These are phyloP conservation scores for Puccinellia tenuiflora DNA, from an alignment of 176 grass and related monocot species.

Conservation along the genomic window DNA sequence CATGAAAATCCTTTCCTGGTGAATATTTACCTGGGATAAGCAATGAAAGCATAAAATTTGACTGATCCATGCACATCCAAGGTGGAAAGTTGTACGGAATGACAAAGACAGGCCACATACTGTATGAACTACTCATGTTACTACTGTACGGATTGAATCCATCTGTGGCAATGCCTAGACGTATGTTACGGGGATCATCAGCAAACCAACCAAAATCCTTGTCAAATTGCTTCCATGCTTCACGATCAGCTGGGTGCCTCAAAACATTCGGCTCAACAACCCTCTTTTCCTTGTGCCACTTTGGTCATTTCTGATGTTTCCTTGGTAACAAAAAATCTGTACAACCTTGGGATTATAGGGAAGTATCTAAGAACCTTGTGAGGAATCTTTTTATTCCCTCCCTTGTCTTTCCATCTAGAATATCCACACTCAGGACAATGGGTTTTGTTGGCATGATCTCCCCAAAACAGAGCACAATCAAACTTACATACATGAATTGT, in stretches of 20 bases:
- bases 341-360: too few relatives aligned
- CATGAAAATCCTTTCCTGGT: constrained; percentile 10
- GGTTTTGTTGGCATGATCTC: too few relatives aligned
- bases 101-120: background rate
- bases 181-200: background rate
- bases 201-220: background rate
- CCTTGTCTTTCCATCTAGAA: too few relatives aligned
- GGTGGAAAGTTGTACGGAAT: constrained; percentile 14
- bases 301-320: too few relatives aligned
- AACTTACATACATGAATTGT: too few relatives aligned
- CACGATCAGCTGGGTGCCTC: background rate
- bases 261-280: background rate
- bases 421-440: too few relatives aligned
- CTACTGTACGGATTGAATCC: too few relatives aligned
- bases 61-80: constrained; percentile 16
- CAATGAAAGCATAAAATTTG: background rate
- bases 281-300: background rate
- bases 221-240: background rate
- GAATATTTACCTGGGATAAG: background rate
- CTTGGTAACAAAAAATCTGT: too few relatives aligned
- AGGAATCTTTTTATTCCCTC: too few relatives aligned
- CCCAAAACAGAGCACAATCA: too few relatives aligned
- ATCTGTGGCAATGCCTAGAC: too few relatives aligned
- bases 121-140: background rate
- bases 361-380: too few relatives aligned